Evolutionary conservation across 192 early-diverging fungal species (phyloP).

Genomic region (Rhizophagus clarus): DNA sequence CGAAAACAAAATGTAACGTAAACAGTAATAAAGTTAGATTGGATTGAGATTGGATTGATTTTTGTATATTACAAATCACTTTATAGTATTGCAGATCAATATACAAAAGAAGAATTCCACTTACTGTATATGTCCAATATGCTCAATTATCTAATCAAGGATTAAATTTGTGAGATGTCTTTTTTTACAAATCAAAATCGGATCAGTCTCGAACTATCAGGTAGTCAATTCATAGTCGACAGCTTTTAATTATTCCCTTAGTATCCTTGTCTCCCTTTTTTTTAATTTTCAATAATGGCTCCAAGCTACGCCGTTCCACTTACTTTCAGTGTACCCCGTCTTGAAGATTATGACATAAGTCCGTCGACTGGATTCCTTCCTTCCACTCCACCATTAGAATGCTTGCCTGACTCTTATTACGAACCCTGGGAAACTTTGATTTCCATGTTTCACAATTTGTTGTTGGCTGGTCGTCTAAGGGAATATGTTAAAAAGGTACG

Average conservation of each 20-base stretch:
- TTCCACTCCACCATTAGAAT: slow-evolving; percentile 66
- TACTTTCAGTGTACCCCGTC: slow-evolving; percentile 36
- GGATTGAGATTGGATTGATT: too few relatives aligned
- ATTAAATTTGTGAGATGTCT: too few relatives aligned
- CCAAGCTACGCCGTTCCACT: neutral
- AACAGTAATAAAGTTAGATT: too few relatives aligned
- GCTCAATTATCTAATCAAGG: too few relatives aligned
- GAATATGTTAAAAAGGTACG: slow-evolving; percentile 70
- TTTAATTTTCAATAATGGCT: neutral
- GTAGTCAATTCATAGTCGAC: neutral
- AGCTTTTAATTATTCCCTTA: neutral
- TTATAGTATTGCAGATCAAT: too few relatives aligned
- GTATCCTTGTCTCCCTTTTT: neutral
- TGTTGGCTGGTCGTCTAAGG: slow-evolving; percentile 71
- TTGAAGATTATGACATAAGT: slow-evolving; percentile 83
- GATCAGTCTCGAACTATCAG: neutral
- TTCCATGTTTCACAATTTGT: slow-evolving; percentile 72
- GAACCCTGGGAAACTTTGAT: slow-evolving; percentile 86
- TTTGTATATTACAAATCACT: too few relatives aligned
- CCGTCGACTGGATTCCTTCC: slow-evolving; percentile 88
- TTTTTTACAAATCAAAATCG: neutral
- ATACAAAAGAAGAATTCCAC: too few relatives aligned
- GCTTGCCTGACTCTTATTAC: slow-evolving; percentile 78
- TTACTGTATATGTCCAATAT: neutral
- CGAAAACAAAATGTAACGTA: too few relatives aligned